phyloP scores from a whole-genome alignment of 164 flowering plant species.

The Macadamia tetraphylla region DNA sequence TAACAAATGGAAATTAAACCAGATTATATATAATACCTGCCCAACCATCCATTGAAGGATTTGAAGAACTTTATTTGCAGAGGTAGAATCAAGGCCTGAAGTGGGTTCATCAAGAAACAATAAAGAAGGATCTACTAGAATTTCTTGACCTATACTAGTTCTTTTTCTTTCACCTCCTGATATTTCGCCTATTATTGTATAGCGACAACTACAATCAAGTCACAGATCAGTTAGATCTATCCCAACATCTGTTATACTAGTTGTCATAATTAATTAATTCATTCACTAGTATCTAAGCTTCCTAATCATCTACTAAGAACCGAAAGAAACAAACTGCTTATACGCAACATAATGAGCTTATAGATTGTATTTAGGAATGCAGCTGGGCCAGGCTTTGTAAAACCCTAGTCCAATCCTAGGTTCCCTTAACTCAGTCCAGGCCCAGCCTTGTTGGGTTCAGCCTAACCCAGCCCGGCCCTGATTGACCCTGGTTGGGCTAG shows the following conservation, averaged over 20 bases:
- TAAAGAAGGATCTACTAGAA: constrained; percentile 89
- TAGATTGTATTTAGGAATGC: too few species aligned
- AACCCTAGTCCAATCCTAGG: too few species aligned
- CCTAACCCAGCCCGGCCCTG: too few species aligned
- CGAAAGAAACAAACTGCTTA: background rate
- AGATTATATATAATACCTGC: constrained; percentile 33
- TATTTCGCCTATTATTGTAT: constrained; percentile 82
- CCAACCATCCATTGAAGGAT: constrained; percentile 72
- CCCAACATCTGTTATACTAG: background rate
- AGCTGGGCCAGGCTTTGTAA: too few species aligned
- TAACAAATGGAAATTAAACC: background rate
- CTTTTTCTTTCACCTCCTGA: constrained; percentile 98
- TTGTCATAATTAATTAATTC: background rate
- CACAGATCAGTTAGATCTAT: background rate
- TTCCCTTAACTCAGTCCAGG: too few species aligned
- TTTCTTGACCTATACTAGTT: constrained; percentile 93
- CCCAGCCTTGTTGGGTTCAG: too few species aligned
- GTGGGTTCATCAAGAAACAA: constrained; percentile 94
- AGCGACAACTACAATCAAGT: constrained; percentile 55
- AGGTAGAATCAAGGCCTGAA: constrained; percentile 95
- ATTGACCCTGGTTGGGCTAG: too few species aligned
- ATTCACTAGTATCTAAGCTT: background rate
- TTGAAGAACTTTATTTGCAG: constrained; percentile 72
- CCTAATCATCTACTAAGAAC: background rate
- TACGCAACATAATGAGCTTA: background rate